phyloP scores from a whole-genome alignment of 2,329 filamentous ascomycete genomes.

The Madurella fahalii region DNA sequence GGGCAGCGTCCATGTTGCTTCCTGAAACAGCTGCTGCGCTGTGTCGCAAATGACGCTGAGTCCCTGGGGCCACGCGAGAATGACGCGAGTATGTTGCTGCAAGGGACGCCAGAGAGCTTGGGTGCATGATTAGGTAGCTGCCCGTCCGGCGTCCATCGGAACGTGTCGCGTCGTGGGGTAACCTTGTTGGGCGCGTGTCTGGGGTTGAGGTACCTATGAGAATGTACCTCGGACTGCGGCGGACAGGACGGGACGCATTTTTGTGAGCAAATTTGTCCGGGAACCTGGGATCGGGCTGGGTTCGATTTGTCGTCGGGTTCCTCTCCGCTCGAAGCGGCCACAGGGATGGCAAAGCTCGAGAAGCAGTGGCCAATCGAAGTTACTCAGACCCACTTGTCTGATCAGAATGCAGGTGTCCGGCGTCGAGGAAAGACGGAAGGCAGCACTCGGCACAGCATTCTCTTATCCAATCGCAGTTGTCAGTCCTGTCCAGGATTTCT shows the following conservation, averaged over 20 bases:
- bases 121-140: conserved; percentile 5
- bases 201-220: neutral
- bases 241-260: too few species aligned
- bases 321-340: neutral
- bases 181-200: neutral
- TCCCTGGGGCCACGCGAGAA: conserved; percentile 21
- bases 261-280: too few species aligned
- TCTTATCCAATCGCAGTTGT: neutral
- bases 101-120: conserved; percentile 1
- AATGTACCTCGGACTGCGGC: too few species aligned
- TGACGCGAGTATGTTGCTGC: conserved; percentile 21
- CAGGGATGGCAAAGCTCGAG: neutral
- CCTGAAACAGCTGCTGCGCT: conserved; percentile 12
- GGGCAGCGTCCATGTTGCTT: neutral
- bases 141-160: conserved; percentile 1
- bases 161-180: neutral
- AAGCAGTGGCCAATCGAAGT: neutral
- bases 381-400: neutral
- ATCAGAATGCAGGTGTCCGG: neutral
- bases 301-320: too few species aligned
- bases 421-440: conserved; percentile 8
- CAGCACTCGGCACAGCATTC: neutral
- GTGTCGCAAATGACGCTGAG: conserved; percentile 10
- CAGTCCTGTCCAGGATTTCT: neutral
- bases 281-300: too few species aligned